phyloP scores from a whole-genome alignment of 306 rosid genomes.

The Benincasa hispida region DNA sequence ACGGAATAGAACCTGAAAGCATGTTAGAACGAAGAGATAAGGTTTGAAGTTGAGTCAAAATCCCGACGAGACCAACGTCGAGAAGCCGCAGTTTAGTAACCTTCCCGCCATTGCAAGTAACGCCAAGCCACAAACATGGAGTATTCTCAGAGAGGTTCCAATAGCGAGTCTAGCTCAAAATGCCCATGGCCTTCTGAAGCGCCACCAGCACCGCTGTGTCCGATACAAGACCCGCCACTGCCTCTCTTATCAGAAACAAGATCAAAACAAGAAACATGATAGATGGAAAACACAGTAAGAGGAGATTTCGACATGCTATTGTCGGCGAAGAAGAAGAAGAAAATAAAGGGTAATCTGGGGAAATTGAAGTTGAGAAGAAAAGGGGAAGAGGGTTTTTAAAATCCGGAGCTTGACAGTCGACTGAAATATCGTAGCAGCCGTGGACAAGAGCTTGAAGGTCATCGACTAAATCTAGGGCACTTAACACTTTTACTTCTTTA shows the following conservation, averaged over 20 bases:
- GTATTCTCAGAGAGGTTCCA: conserved; percentile 38
- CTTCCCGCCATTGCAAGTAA: conserved; percentile 23
- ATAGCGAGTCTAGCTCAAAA: conserved; percentile 48
- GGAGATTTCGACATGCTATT: background rate
- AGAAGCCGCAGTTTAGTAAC: conserved; percentile 53
- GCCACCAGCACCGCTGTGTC: conserved; percentile 37
- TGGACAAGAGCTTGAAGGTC: no score
- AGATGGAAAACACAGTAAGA: background rate
- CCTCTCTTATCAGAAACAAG: background rate
- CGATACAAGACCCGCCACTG: conserved; percentile 40
- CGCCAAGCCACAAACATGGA: conserved; percentile 71
- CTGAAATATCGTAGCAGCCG: no score
- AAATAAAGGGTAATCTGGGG: background rate
- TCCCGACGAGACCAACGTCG: conserved; percentile 53
- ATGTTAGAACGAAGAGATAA: conserved; percentile 71
- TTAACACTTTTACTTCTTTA: no score
- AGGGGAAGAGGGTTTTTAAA: background rate
- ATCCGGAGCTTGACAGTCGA: no score
- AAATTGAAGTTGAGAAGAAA: no score
- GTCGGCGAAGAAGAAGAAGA: background rate
- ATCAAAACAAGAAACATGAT: background rate
- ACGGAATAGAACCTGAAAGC: conserved; percentile 43
- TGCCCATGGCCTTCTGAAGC: conserved; percentile 28
- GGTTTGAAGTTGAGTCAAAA: conserved; percentile 40
- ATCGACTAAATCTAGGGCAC: no score